Evolutionary conservation across 129 eudicot genomes (phyloP).

Genomic region (Solidago caesia): DNA sequence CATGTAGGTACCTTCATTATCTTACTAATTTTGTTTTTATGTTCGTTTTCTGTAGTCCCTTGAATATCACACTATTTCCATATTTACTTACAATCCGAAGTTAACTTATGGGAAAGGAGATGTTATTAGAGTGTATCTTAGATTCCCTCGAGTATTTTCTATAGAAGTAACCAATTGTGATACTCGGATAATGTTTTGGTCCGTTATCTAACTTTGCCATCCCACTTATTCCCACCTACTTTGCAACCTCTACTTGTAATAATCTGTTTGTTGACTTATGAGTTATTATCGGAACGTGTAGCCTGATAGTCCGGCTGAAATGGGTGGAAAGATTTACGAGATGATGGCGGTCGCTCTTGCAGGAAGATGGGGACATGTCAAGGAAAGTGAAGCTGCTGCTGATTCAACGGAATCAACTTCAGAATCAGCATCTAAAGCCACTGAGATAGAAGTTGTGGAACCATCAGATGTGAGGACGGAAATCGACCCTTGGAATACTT

Average conservation of each 20-base stretch:
- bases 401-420: conserved; percentile 43
- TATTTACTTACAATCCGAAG: too few relatives aligned
- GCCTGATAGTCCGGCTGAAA: conserved; percentile 99
- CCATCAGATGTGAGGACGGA: conserved; percentile 94
- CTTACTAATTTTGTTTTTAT: neutral
- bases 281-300: conserved; percentile 22
- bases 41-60: neutral
- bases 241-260: neutral
- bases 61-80: too few relatives aligned
- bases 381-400: conserved; percentile 34
- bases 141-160: neutral
- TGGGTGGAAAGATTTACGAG: conserved; percentile 90
- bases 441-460: conserved; percentile 70
- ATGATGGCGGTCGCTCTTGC: conserved; percentile 99
- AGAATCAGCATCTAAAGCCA: conserved; percentile 20
- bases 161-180: too few relatives aligned
- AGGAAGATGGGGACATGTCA: conserved; percentile 90
- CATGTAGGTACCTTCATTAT: conserved; percentile 41
- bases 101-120: neutral
- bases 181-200: too few relatives aligned
- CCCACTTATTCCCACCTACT: neutral
- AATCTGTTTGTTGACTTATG: neutral
- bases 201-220: neutral
- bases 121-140: too few relatives aligned
- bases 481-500: conserved; percentile 84